Evolutionary conservation across 1,284 basidiomycete species (phyloP), one percentile per base, ranked within the genome.

Genomic region (Ganoderma boninense): DNA sequence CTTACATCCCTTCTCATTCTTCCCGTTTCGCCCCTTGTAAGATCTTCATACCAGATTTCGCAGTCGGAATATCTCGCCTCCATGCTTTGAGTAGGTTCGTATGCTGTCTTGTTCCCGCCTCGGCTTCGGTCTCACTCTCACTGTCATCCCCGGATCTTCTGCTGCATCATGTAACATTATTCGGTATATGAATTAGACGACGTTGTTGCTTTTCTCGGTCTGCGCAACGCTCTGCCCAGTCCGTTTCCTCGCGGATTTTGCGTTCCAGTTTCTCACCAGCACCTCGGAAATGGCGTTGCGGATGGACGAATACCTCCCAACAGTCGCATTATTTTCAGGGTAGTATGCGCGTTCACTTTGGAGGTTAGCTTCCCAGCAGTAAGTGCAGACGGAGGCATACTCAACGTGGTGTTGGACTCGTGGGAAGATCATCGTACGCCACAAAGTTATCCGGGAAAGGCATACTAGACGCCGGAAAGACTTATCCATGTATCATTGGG

Each of bases 151-250:
- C 32, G 62, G 67, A 68, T 69, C 66, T 62, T 40, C 66, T 62
- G 59, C 46, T 62, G 35, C 70, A 71, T 63, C 68, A 18, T 73
- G 72, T 73, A 73, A 71, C 46, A 38, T 71, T 71, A 73, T 73
- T 71, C 62, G 68, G 65, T 73, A 71, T 73, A 71, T 73, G 72
- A 67, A 60, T 66, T 66, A 73, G 72, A 57, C n/a, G 49, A 14
- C 29, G 38, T 56, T 1, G 52, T 23, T 60, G 20, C 20, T n/a
- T 60, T 18, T 20, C 20, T 32, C 57, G 35, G 16, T 38, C 35
- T 35, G 3, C 7, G 35, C 35, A 7, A 35, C n/a, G n/a, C n/a
- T 35, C 35, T 40, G 2, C 5, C 14, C 29, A n/a, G 13, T 49
- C 46, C 23, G n/a, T 23, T 10, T 52, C n/a, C 23, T 23, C 8